Conservation (phyloP, 192 early-diverging fungal species). For the Radiomyces spectabilis region DNA sequence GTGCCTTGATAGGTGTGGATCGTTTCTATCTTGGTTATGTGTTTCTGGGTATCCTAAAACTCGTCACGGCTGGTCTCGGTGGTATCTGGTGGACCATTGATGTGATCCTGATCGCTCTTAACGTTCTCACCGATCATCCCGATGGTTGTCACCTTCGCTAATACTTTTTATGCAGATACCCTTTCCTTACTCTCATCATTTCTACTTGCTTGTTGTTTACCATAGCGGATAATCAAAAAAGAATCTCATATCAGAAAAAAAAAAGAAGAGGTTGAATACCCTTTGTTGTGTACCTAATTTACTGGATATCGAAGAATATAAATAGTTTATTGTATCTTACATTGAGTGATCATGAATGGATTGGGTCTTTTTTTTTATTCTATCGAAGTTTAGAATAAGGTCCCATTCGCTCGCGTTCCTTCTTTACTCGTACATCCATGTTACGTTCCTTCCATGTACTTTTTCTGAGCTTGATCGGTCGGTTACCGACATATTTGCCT, state of each 20-base stretch:
- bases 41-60: slow-evolving; percentile 34
- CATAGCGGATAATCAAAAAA: no score
- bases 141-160: slow-evolving; percentile 17
- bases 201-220: neutral
- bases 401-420: slow-evolving; percentile 31
- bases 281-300: no score
- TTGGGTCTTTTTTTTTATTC: neutral
- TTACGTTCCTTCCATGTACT: slow-evolving; percentile 90
- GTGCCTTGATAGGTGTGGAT: slow-evolving; percentile 36
- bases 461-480: slow-evolving; percentile 91
- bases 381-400: slow-evolving; percentile 24
- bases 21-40: slow-evolving; percentile 49
- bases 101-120: slow-evolving; percentile 18
- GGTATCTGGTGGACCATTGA: slow-evolving; percentile 42
- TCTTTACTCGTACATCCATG: slow-evolving; percentile 52
- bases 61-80: slow-evolving; percentile 37
- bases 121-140: slow-evolving; percentile 21
- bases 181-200: no score
- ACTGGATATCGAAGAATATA: no score
- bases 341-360: neutral
- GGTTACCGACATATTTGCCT: slow-evolving; percentile 93
- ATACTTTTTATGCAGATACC: no score
- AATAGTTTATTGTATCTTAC: no score
- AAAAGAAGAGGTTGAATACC: no score
- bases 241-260: no score